These are phyloP conservation scores for Huntiella decipiens DNA, from an alignment of 2,329 filamentous ascomycete genomes.

Conservation along the genomic window DNA sequence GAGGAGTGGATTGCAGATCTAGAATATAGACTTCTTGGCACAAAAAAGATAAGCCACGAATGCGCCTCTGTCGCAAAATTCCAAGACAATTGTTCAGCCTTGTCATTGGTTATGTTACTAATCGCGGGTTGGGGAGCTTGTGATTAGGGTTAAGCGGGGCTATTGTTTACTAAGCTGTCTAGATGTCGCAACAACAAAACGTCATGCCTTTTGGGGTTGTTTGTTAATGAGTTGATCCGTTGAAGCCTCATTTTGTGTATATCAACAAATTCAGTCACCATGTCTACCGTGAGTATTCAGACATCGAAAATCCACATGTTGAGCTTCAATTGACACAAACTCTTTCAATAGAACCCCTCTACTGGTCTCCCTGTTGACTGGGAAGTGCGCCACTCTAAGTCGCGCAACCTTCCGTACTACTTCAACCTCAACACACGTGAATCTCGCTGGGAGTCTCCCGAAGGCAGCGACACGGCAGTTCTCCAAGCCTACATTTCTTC, in stretches of 20 bases:
- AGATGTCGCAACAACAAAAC: neutral
- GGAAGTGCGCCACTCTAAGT: constrained; percentile 96
- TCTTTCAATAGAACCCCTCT: neutral
- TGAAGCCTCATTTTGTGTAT: too few relatives aligned
- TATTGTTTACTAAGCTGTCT: too few relatives aligned
- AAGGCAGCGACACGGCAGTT: constrained; percentile 73
- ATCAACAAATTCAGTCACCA: neutral
- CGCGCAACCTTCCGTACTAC: constrained; percentile 97
- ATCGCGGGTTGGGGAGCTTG: too few relatives aligned
- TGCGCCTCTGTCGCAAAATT: too few relatives aligned
- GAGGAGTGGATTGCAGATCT: neutral
- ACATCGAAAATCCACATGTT: neutral
- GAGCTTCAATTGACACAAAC: neutral
- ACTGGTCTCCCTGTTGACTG: constrained; percentile 70
- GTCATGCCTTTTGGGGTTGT: neutral
- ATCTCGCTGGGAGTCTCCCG: constrained; percentile 87
- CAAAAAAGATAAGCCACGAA: too few relatives aligned
- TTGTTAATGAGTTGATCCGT: too few relatives aligned
- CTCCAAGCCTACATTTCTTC: constrained; percentile 63
- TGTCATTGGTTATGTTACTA: too few relatives aligned
- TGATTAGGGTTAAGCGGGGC: too few relatives aligned
- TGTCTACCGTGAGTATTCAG: constrained; percentile 3
- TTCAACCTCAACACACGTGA: constrained; percentile 76
- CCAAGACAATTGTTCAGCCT: too few relatives aligned
- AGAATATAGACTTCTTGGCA: neutral